Conservation (phyloP, 345 rosid genomes). For the Trapa bicornis region DNA sequence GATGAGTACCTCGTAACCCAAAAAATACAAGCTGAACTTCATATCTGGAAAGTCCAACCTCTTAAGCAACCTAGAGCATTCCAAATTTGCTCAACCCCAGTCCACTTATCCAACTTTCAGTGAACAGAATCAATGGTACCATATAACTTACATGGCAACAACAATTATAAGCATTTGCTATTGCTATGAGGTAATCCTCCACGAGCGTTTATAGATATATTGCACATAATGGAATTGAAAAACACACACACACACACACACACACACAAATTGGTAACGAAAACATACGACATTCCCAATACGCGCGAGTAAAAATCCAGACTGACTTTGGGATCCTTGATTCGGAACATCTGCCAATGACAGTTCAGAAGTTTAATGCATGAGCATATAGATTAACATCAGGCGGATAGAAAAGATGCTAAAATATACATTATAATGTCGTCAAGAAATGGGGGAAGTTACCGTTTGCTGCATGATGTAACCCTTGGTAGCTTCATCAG, state of each 20-base stretch:
- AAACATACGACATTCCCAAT: slow-evolving; percentile 90
- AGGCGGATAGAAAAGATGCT: background rate
- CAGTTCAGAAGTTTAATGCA: background rate
- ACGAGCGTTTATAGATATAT: no score
- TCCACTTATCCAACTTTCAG: background rate
- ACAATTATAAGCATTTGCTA: background rate
- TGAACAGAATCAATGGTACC: background rate
- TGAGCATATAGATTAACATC: background rate
- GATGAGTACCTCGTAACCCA: slow-evolving; percentile 71
- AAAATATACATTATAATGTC: background rate
- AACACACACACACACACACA: background rate
- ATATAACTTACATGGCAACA: no score
- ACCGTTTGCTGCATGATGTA: slow-evolving; percentile 92
- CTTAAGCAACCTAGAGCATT: slow-evolving; percentile 58
- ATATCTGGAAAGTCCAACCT: slow-evolving; percentile 78
- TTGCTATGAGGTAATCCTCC: no score
- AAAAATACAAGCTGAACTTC: slow-evolving; percentile 81
- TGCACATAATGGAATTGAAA: no score
- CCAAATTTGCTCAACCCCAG: background rate
- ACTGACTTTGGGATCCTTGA: slow-evolving; percentile 86
- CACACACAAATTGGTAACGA: background rate
- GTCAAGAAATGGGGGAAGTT: slow-evolving; percentile 8
- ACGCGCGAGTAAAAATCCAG: slow-evolving; percentile 85
- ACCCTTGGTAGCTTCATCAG: slow-evolving; percentile 69
- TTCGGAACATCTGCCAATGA: slow-evolving; percentile 65